Percentiles rank a stretch among this genome's conserved stretches.
These are phyloP conservation scores for Niveomyces coronatus DNA, from an alignment of 2,329 filamentous ascomycete genomes.

Conservation along the genomic window DNA sequence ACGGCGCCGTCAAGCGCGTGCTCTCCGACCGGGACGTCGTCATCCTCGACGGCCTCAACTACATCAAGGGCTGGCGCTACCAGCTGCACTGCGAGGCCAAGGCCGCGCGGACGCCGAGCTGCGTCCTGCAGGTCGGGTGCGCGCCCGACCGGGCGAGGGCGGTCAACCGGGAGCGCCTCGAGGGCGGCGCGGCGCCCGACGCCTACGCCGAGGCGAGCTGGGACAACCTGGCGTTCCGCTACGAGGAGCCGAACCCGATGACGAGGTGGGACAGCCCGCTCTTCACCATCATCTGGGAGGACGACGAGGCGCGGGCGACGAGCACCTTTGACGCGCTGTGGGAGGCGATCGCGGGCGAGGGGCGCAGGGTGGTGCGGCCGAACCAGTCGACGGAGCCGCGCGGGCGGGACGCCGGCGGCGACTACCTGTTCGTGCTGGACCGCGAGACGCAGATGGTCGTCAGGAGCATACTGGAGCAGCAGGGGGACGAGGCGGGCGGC, in stretches of 20 bases:
- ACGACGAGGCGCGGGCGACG: slow-evolving; percentile 48
- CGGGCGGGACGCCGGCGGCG: slow-evolving; percentile 51
- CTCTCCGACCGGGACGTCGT: slow-evolving; percentile 66
- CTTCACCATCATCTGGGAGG: slow-evolving; percentile 70
- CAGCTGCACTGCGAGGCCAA: slow-evolving; percentile 81
- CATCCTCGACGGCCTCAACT: slow-evolving; percentile 71
- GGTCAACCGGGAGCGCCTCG: slow-evolving; percentile 52
- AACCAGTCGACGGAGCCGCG: slow-evolving; percentile 65
- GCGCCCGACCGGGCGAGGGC: slow-evolving; percentile 38
- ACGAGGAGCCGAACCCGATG: slow-evolving; percentile 82
- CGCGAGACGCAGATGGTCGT: slow-evolving; percentile 69
- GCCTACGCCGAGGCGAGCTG: slow-evolving; percentile 51
- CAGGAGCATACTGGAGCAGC: slow-evolving; percentile 56
- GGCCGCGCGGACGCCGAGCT: slow-evolving; percentile 64
- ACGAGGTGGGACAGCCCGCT: slow-evolving; percentile 75
- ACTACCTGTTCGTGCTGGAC: slow-evolving; percentile 74
- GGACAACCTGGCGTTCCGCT: slow-evolving; percentile 71
- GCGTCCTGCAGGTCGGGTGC: slow-evolving; percentile 58
- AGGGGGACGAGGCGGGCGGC: slow-evolving; percentile 57
- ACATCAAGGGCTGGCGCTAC: slow-evolving; percentile 85
- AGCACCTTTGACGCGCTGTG: slow-evolving; percentile 57
- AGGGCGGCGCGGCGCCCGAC: slow-evolving; percentile 21
- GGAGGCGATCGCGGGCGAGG: slow-evolving; percentile 59
- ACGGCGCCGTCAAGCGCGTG: slow-evolving; percentile 68
- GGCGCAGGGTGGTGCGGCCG: slow-evolving; percentile 54